These are phyloP conservation scores for Schizosaccharomyces osmophilus DNA, from an alignment of 805 yeast species.

Conservation along the genomic window DNA sequence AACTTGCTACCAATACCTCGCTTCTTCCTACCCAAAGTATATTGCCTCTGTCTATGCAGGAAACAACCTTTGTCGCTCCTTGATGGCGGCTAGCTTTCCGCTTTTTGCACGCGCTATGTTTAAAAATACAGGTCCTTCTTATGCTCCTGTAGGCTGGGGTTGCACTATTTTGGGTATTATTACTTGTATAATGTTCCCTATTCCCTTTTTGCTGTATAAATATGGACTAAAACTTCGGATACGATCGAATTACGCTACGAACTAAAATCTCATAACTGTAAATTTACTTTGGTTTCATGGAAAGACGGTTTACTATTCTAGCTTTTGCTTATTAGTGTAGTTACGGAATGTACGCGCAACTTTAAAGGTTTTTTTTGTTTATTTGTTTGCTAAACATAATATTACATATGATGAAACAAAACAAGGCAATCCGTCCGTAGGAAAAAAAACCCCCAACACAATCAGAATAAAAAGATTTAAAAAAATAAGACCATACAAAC, in stretches of 20 bases:
- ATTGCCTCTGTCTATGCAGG: constrained; percentile 38
- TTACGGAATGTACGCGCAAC: too few species aligned
- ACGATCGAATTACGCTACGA: constrained; percentile 13
- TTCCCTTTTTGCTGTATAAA: constrained; percentile 21
- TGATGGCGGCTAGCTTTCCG: constrained; percentile 35
- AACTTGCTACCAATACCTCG: constrained; percentile 25
- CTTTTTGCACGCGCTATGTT: constrained; percentile 40
- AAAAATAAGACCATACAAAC: too few species aligned
- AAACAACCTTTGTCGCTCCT: constrained; percentile 26
- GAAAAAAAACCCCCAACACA: too few species aligned
- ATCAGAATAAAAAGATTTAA: too few species aligned
- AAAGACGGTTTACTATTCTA: too few species aligned
- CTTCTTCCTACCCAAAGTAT: constrained; percentile 24
- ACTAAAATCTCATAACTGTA: too few species aligned
- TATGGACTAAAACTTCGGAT: constrained; percentile 16
- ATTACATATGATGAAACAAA: too few species aligned
- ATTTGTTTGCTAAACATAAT: too few species aligned
- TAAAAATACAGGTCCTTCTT: constrained; percentile 15
- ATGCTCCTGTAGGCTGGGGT: constrained; percentile 39
- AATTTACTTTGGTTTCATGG: too few species aligned
- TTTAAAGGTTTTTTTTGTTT: too few species aligned
- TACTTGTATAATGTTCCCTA: constrained; percentile 19
- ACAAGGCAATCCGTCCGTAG: too few species aligned
- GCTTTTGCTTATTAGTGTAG: too few species aligned
- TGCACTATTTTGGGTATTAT: constrained; percentile 25